These are phyloP conservation scores for Thelephora aurantiotincta DNA, from an alignment of 768 basidiomycete genomes.

Conservation along the genomic window DNA sequence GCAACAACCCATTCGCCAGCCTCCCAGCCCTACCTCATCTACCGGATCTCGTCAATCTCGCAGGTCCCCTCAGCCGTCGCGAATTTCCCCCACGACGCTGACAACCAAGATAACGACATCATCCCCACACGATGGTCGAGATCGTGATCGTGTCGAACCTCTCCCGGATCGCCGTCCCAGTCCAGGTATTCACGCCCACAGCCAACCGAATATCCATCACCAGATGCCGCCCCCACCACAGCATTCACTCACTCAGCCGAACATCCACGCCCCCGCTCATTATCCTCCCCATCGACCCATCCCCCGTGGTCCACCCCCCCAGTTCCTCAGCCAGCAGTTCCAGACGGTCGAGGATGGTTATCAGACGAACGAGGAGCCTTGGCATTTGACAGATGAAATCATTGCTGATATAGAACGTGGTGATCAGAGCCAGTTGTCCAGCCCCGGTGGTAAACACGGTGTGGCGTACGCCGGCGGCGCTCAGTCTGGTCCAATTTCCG, in stretches of 20 bases:
- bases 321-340: conserved; percentile 32
- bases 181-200: conserved; percentile 19
- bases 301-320: conserved; percentile 37
- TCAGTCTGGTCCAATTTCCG: conserved; percentile 12
- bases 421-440: conserved; percentile 34
- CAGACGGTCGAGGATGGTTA: conserved; percentile 12
- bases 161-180: conserved; percentile 35
- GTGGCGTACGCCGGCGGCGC: conserved; percentile 34
- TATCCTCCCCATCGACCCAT: conserved; percentile 44
- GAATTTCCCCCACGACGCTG: conserved; percentile 16
- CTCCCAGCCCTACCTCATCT: conserved; percentile 21
- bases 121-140: conserved; percentile 2
- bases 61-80: conserved; percentile 18
- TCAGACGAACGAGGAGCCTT: conserved; percentile 39
- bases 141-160: conserved; percentile 15
- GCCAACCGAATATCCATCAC: conserved; percentile 16
- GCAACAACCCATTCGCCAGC: conserved; percentile 24
- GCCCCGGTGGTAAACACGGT: conserved; percentile 24
- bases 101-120: conserved; percentile 16
- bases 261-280: conserved; percentile 24
- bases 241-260: conserved; percentile 15
- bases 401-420: conserved; percentile 61
- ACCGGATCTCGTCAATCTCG: conserved; percentile 20
- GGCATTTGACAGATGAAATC: conserved; percentile 57
- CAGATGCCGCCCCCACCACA: conserved; percentile 20